These are phyloP conservation scores for Boletus speciosus DNA, from an alignment of 768 basidiomycete genomes.

Conservation along the genomic window DNA sequence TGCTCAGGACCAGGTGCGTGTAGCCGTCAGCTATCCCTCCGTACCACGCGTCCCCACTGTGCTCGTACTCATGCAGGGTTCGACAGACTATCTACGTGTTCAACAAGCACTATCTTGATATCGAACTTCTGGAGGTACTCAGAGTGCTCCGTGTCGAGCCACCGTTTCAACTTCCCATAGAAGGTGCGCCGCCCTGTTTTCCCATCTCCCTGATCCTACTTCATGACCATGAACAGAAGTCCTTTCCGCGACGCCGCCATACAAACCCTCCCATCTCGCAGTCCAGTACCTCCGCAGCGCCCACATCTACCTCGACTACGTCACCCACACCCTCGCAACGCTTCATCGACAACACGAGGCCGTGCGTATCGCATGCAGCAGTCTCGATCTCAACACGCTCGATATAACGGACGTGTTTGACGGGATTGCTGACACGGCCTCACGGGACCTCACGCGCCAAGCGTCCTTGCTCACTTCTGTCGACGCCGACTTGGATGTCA, in stretches of 20 bases:
- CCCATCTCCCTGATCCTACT: background rate
- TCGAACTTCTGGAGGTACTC: constrained; percentile 62
- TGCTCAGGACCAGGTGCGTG: constrained; percentile 65
- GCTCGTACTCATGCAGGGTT: constrained; percentile 11
- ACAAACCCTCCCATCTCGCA: constrained; percentile 63
- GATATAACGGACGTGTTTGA: constrained; percentile 70
- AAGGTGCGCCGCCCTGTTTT: constrained; percentile 44
- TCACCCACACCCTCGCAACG: constrained; percentile 48
- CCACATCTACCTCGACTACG: constrained; percentile 59
- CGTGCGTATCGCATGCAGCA: constrained; percentile 66
- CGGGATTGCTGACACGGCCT: constrained; percentile 49
- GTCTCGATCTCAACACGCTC: constrained; percentile 70
- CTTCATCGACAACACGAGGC: constrained; percentile 68
- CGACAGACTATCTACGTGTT: constrained; percentile 73
- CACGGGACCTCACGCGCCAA: constrained; percentile 66
- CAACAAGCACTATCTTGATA: constrained; percentile 76
- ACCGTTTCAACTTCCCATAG: constrained; percentile 63
- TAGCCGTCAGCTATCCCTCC: background rate
- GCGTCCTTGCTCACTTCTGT: constrained; percentile 57
- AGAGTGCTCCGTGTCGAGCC: constrained; percentile 59
- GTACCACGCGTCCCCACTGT: background rate
- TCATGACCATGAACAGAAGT: constrained; percentile 39
- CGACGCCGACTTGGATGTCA: constrained; percentile 69
- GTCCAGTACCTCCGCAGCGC: constrained; percentile 64
- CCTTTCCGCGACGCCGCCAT: constrained; percentile 67